These are phyloP conservation scores for Yamadazyma atmosphaerica DNA, from an alignment of 1,139 yeast genomes.

Conservation along the genomic window DNA sequence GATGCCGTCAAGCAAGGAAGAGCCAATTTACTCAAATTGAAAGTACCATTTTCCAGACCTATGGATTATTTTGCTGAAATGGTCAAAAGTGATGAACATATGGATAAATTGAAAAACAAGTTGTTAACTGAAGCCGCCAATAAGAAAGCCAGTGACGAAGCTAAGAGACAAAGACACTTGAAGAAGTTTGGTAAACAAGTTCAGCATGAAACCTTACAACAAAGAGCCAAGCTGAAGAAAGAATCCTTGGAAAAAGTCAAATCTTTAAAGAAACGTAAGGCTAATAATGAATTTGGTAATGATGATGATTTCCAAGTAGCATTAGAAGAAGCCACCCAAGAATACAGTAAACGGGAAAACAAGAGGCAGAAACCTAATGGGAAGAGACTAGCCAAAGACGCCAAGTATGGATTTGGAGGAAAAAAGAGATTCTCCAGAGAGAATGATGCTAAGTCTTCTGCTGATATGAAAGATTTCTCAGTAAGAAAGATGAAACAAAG, in stretches of 20 bases:
- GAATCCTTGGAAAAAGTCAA: conserved; percentile 90
- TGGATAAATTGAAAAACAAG: conserved; percentile 88
- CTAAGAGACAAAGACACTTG: conserved; percentile 89
- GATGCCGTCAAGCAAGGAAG: conserved; percentile 81
- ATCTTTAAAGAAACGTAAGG: conserved; percentile 83
- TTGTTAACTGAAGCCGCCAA: conserved; percentile 84
- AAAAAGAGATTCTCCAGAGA: conserved; percentile 70
- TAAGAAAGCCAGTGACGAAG: conserved; percentile 90
- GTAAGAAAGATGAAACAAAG: conserved; percentile 59
- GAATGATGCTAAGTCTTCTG: conserved; percentile 74
- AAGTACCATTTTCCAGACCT: conserved; percentile 90
- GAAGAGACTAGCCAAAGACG: conserved; percentile 62
- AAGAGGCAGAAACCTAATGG: conserved; percentile 58
- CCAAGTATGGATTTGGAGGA: conserved; percentile 69
- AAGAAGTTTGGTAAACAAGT: conserved; percentile 98
- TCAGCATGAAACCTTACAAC: conserved; percentile 89
- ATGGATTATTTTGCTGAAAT: conserved; percentile 96
- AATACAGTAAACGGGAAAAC: conserved; percentile 34
- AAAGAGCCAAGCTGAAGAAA: conserved; percentile 91
- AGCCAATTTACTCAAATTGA: conserved; percentile 58
- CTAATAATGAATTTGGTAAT: conserved; percentile 65
- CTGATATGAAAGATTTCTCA: conserved; percentile 67
- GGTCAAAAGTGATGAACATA: conserved; percentile 97
- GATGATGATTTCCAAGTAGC: conserved; percentile 71
- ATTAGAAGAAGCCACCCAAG: conserved; percentile 80